A percentile compares a stretch with the other conserved stretches of the same genome.
Conservation (phyloP, 2,329 filamentous ascomycete genomes). For the Fusarium sambucinum region DNA sequence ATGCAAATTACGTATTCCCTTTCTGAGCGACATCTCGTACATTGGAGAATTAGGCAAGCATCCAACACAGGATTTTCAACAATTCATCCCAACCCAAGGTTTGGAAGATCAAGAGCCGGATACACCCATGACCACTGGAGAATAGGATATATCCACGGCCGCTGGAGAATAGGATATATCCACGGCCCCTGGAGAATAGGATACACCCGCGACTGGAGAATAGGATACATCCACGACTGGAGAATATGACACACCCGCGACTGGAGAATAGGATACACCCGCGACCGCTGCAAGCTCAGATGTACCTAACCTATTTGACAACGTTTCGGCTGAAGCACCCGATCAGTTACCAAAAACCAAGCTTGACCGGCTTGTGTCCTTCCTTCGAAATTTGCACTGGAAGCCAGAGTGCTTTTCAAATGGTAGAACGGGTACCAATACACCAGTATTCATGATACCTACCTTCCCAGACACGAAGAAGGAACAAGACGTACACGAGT, state of each 20-base stretch:
- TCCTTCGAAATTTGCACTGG: not conserved
- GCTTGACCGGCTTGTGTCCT: not conserved
- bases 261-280: not conserved
- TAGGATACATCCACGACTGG: too few relatives aligned
- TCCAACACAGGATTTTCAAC: not conserved
- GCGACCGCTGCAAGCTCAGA: not conserved
- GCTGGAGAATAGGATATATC: too few relatives aligned
- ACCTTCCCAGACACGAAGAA: too few relatives aligned
- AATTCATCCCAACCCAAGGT: not conserved
- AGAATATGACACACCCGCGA: not conserved
- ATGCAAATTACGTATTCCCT: slow-evolving; percentile 10
- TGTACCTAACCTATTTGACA: not conserved
- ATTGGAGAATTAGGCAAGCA: not conserved
- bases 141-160: too few relatives aligned
- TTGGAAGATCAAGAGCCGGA: not conserved
- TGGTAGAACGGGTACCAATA: not conserved
- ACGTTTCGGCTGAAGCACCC: not conserved
- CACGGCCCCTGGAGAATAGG: not conserved
- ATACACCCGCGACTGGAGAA: too few relatives aligned
- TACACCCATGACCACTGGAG: not conserved
- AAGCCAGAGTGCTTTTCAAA: not conserved
- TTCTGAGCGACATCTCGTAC: not conserved
- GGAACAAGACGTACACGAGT: too few relatives aligned
- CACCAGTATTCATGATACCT: not conserved
- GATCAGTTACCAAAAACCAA: not conserved